Conservation (phyloP, 2,329 filamentous ascomycete genomes). For the Ustulina deusta region DNA sequence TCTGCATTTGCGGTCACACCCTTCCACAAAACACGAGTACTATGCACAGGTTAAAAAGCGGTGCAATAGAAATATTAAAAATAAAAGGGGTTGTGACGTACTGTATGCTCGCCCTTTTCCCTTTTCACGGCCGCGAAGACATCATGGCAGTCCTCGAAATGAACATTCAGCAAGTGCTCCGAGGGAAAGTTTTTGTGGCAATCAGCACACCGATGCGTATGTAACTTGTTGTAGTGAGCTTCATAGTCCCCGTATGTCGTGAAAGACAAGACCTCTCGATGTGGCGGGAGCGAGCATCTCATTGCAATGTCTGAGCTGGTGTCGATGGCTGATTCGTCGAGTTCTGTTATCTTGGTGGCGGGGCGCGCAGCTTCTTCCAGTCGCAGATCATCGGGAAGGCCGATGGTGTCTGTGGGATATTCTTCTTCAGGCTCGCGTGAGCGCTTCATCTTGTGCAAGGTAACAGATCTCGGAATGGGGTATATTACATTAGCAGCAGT, state of each 20-base stretch:
- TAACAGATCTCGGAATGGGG: slow-evolving; percentile 49
- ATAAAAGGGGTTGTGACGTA: slow-evolving; percentile 53
- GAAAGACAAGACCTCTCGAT: slow-evolving; percentile 78
- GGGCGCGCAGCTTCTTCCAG: slow-evolving; percentile 43
- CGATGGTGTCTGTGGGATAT: slow-evolving; percentile 40
- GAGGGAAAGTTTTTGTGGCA: slow-evolving; percentile 92
- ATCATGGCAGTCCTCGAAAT: slow-evolving; percentile 94
- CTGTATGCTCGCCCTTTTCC: slow-evolving; percentile 87
- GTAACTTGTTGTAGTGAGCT: slow-evolving; percentile 82
- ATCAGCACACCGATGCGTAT: slow-evolving; percentile 86
- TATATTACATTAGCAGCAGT: slow-evolving; percentile 50
- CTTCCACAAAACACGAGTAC: slow-evolving; percentile 91
- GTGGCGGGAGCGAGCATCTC: slow-evolving; percentile 84
- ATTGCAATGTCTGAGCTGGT: slow-evolving; percentile 65
- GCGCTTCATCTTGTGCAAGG: slow-evolving; percentile 66
- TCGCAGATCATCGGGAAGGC: slow-evolving; percentile 35
- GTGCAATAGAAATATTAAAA: background rate
- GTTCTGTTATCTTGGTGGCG: slow-evolving; percentile 68
- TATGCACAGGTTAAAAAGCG: slow-evolving; percentile 51
- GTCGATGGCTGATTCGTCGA: slow-evolving; percentile 61
- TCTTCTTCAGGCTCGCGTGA: slow-evolving; percentile 69
- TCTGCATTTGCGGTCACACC: slow-evolving; percentile 85
- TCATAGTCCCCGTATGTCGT: slow-evolving; percentile 84
- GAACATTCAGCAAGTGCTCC: slow-evolving; percentile 80
- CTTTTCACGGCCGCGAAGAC: slow-evolving; percentile 77